Evolutionary conservation across 2,329 filamentous ascomycete species (phyloP).

Genomic region (Penicillium sp.): DNA sequence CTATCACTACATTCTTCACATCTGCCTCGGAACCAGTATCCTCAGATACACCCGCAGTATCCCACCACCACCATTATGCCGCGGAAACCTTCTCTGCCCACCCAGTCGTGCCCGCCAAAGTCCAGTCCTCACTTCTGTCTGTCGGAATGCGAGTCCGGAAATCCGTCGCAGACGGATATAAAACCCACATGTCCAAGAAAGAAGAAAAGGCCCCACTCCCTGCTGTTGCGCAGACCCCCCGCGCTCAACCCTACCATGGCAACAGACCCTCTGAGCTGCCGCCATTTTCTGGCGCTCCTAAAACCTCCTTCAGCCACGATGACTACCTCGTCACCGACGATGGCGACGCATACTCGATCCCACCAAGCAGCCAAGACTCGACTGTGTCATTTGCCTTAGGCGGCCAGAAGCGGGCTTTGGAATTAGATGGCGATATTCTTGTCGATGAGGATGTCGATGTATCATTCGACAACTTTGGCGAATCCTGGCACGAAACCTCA

Average conservation of each 20-base stretch:
- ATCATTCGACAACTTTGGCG: constrained; percentile 15
- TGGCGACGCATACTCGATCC: constrained; percentile 39
- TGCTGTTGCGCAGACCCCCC: constrained; percentile 1
- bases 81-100: constrained; percentile 40
- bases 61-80: constrained; percentile 44
- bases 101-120: constrained; percentile 58
- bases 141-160: constrained; percentile 96
- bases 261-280: constrained; percentile 59
- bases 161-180: constrained; percentile 89
- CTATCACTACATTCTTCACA: constrained; percentile 42
- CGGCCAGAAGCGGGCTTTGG: constrained; percentile 46
- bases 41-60: constrained; percentile 22
- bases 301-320: constrained; percentile 42
- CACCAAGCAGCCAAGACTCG: constrained; percentile 42
- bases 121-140: constrained; percentile 80
- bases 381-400: constrained; percentile 28
- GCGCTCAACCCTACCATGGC: constrained; percentile 4
- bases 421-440: constrained; percentile 38
- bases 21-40: constrained; percentile 15
- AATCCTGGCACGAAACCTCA: constrained; percentile 28
- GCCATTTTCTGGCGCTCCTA: constrained; percentile 79
- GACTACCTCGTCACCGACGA: constrained; percentile 34
- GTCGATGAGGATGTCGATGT: constrained; percentile 40
- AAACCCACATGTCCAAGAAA: constrained; percentile 55
- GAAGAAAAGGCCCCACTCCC: constrained; percentile 15